These are phyloP conservation scores for Periconia digitata DNA, from an alignment of 2,329 filamentous ascomycete species.

Conservation along the genomic window DNA sequence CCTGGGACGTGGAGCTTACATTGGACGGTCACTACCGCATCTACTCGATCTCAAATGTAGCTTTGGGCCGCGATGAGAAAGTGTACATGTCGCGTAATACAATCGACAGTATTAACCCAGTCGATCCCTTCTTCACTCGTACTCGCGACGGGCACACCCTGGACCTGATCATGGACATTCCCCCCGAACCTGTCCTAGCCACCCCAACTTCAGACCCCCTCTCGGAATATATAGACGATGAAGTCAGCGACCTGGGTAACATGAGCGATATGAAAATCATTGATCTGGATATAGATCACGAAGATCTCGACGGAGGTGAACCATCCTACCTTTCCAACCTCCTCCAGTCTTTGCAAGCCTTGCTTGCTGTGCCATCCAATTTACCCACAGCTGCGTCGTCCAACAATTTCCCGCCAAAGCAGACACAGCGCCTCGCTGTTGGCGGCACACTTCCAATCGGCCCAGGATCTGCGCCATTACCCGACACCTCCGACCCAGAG, in stretches of 20 bases:
- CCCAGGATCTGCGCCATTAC: conserved; percentile 68
- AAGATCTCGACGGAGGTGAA: conserved; percentile 21
- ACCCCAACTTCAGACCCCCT: conserved; percentile 16
- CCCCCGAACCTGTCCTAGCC: conserved; percentile 25
- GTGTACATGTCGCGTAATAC: conserved; percentile 78
- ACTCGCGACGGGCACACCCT: conserved; percentile 72
- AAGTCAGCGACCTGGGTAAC: conserved; percentile 21
- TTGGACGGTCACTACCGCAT: conserved; percentile 64
- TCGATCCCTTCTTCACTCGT: conserved; percentile 82
- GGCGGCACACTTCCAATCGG: conserved; percentile 59
- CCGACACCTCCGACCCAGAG: conserved; percentile 55
- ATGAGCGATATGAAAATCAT: conserved; percentile 26
- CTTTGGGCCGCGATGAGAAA: conserved; percentile 83
- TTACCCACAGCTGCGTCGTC: conserved; percentile 10
- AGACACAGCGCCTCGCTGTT: conserved; percentile 33
- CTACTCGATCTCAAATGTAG: conserved; percentile 76
- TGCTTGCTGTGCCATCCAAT: conserved; percentile 29
- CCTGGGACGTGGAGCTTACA: conserved; percentile 38
- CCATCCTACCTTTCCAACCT: conserved; percentile 37
- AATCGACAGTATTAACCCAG: conserved; percentile 65
- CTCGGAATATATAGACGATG: conserved; percentile 25
- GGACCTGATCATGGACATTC: conserved; percentile 69
- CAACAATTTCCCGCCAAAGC: conserved; percentile 7
- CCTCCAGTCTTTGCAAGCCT: conserved; percentile 38
- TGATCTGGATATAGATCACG: conserved; percentile 28